Conservation (phyloP, 1,284 basidiomycete species). For the Trametes sp. region DNA sequence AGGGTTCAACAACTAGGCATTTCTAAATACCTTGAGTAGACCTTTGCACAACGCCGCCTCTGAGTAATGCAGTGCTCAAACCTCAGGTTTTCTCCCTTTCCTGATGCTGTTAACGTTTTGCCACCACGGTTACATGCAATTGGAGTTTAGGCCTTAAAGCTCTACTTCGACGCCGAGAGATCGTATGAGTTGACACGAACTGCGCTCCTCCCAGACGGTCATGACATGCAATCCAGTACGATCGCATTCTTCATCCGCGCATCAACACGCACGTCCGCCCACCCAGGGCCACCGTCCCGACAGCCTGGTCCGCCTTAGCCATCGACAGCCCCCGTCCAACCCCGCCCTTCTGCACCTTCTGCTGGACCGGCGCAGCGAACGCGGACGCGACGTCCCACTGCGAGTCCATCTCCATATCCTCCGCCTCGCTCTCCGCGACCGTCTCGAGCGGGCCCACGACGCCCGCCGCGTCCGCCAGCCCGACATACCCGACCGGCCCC, state of each 20-base stretch:
- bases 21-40: no score
- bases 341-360: background rate
- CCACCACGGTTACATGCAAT: no score
- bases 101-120: no score
- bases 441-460: background rate
- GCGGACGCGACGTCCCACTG: slow-evolving; percentile 41
- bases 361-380: slow-evolving; percentile 31
- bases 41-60: no score
- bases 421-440: slow-evolving; percentile 14
- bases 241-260: slow-evolving; percentile 20
- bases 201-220: no score
- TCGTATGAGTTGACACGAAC: no score
- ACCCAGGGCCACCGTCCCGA: slow-evolving; percentile 37
- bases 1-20: no score
- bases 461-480: slow-evolving; percentile 25
- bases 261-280: slow-evolving; percentile 38
- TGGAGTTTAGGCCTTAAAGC: no score
- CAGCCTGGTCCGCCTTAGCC: slow-evolving; percentile 17
- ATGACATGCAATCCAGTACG: no score
- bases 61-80: no score
- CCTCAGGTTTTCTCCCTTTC: no score
- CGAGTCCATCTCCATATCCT: slow-evolving; percentile 28
- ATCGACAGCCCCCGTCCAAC: background rate
- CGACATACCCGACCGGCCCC: slow-evolving; percentile 4
- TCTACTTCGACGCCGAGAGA: no score